Conservation (phyloP, 2,329 filamentous ascomycete species). For the Colletotrichum sp. region DNA sequence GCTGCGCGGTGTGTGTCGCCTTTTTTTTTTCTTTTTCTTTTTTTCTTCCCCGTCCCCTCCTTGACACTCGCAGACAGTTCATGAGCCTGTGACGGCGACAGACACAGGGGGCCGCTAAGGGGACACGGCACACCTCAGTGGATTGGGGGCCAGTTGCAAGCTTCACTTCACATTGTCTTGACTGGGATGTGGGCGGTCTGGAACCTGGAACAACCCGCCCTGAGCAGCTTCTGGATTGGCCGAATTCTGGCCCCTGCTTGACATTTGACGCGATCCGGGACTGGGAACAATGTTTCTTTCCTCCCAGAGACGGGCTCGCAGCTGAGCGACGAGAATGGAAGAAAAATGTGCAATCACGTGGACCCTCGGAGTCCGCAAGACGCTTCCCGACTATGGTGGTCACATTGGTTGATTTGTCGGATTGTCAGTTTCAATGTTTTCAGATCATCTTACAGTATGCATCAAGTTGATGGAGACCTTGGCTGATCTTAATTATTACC, state of each 20-base stretch:
- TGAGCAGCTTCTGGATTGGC: background rate
- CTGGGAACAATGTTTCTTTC: background rate
- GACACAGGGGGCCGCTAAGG: background rate
- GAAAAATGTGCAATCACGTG: background rate
- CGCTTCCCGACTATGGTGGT: background rate
- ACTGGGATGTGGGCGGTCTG: conserved; percentile 17
- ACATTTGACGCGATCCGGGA: background rate
- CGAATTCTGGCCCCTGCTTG: background rate
- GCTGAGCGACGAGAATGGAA: background rate
- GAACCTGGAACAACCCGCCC: conserved; percentile 8
- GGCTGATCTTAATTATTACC: conserved; percentile 6
- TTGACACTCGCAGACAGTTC: background rate
- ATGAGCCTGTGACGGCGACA: background rate
- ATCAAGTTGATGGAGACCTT: background rate
- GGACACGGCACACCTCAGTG: background rate
- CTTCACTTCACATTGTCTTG: background rate
- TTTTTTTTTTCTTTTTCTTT: background rate
- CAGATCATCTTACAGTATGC: background rate
- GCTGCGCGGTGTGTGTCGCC: background rate
- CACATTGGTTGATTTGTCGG: background rate
- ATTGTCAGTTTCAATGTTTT: background rate
- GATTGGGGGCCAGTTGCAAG: background rate
- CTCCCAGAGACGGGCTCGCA: background rate
- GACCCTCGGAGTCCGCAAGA: background rate
- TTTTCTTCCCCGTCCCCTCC: no score